Conservation (phyloP, 495 filamentous ascomycete genomes). For the Tirmania nivea region DNA sequence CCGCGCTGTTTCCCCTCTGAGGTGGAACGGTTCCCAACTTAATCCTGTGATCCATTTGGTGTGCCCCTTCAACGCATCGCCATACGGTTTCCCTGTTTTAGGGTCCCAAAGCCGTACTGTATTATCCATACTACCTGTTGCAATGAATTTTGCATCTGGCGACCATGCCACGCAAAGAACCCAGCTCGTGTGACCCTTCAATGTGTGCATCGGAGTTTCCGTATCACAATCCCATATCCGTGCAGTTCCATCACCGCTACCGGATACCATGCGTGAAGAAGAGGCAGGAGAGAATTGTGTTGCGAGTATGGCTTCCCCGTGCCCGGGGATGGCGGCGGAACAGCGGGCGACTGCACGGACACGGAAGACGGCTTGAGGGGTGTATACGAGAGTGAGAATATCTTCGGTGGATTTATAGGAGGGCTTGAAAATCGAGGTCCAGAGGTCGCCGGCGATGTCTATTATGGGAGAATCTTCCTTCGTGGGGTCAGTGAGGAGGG, state of each 20-base stretch:
- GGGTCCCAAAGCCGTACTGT: constrained; percentile 79
- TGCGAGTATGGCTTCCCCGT: constrained; percentile 78
- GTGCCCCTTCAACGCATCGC: constrained; percentile 67
- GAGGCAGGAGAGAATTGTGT: constrained; percentile 69
- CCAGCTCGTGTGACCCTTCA: constrained; percentile 89
- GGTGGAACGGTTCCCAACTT: constrained; percentile 87
- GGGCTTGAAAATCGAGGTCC: constrained; percentile 43
- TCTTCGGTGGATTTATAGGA: constrained; percentile 49
- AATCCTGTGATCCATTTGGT: constrained; percentile 74
- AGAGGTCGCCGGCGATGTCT: constrained; percentile 48
- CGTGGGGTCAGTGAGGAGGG: constrained; percentile 32
- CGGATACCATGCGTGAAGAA: constrained; percentile 65
- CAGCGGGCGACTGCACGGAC: constrained; percentile 83
- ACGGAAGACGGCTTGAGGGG: constrained; percentile 83
- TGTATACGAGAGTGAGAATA: constrained; percentile 51
- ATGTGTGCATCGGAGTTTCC: constrained; percentile 65
- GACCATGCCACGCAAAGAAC: constrained; percentile 74
- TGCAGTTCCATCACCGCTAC: constrained; percentile 78
- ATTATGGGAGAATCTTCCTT: constrained; percentile 28
- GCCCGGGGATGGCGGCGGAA: constrained; percentile 68
- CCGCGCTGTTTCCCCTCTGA: constrained; percentile 52
- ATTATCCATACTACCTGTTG: constrained; percentile 88
- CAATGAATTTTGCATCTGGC: constrained; percentile 59
- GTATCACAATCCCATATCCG: constrained; percentile 92
- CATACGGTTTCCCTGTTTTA: constrained; percentile 53